Evolutionary conservation across 306 rosid species (phyloP), one percentile per base, ranked within the genome.

Genomic region (Cotoneaster glaucophyllus): DNA sequence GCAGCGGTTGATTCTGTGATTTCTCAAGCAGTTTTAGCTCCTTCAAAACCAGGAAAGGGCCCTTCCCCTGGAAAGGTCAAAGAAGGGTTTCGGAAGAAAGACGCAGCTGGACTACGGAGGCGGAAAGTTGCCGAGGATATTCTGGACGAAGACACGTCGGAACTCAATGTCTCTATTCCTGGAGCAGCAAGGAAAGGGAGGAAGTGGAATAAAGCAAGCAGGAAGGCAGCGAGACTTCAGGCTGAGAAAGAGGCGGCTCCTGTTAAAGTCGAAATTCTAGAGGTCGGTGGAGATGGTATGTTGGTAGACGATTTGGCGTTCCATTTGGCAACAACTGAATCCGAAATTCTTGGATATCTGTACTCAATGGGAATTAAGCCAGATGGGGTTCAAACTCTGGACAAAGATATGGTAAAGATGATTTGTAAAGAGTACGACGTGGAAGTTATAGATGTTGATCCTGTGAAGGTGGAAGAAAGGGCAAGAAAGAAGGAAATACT

Each of bases 221-320:
- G 99, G 83, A 95, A 81, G 87, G 99, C 99, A 5, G 97, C 92
- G n/a, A 85, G 97, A 76, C 90, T 95, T 71, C 97, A 89, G 81
- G 99, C 99, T 84, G 97, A 97, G 73, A 95, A 76, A 88, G 96
- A 92, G 62, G 97, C 98, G 6, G 99, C 99, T 83, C 97, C 99
- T 67, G 97, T 95, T 68, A 95, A 89, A 87, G 99, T 88, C 28
- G 99, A 95, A 83, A 95, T 95, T 79, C 87, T 95, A 56, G 99
- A 92, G 89, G 98, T 95, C 68, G 82, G 83, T 56, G 89, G 88
- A 29, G 71, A 82, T 29, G 99, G 99, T 69, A 92, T 95, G 99
- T 72, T 85, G 75, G 86, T 90, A 77, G 97, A 95, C 84, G 96
- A 95, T 74, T 87, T 95, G 69, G 92, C 99, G 52, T 88, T 78